A percentile compares a stretch with the other conserved stretches of the same genome.
Evolutionary conservation across 495 filamentous ascomycete genomes (phyloP).

Genomic region (Aspergillus coremiiformis): DNA sequence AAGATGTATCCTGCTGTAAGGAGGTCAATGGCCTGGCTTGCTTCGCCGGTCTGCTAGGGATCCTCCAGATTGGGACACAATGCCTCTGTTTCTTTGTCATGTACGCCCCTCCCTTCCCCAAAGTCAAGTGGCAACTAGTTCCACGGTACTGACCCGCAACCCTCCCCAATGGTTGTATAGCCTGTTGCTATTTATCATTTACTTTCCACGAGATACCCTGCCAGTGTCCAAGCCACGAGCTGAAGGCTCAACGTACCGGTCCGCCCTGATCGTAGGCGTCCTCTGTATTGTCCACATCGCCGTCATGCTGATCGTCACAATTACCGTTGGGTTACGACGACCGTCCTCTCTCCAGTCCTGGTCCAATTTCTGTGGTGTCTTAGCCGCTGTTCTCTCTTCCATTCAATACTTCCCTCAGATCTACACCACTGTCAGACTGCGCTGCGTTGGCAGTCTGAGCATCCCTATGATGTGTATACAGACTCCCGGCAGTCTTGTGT

Average conservation of each 20-base stretch:
- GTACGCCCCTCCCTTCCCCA: constrained; percentile 42
- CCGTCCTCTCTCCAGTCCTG: constrained; percentile 58
- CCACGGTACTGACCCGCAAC: background rate
- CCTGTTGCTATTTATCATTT: constrained; percentile 77
- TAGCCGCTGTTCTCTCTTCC: constrained; percentile 67
- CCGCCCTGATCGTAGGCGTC: constrained; percentile 63
- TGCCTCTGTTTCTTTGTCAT: constrained; percentile 89
- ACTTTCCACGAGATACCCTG: constrained; percentile 60
- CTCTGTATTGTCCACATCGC: constrained; percentile 66
- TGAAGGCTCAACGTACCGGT: constrained; percentile 54
- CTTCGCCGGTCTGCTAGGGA: constrained; percentile 73
- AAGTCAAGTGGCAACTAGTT: background rate
- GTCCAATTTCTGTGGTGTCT: constrained; percentile 77
- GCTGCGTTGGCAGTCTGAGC: constrained; percentile 79
- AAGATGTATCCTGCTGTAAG: constrained; percentile 77
- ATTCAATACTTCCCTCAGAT: constrained; percentile 96
- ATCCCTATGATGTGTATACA: constrained; percentile 99
- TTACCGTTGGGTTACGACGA: constrained; percentile 49
- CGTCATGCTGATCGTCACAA: constrained; percentile 55
- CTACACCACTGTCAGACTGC: constrained; percentile 75
- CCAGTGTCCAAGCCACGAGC: constrained; percentile 24
- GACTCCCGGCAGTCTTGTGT: constrained; percentile 84
- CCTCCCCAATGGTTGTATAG: constrained; percentile 28
- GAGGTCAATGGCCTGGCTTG: constrained; percentile 75
- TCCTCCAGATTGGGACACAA: constrained; percentile 82